Base-by-base conservation (phyloP, 495 filamentous ascomycete genomes). In the Cercophora samala region DNA sequence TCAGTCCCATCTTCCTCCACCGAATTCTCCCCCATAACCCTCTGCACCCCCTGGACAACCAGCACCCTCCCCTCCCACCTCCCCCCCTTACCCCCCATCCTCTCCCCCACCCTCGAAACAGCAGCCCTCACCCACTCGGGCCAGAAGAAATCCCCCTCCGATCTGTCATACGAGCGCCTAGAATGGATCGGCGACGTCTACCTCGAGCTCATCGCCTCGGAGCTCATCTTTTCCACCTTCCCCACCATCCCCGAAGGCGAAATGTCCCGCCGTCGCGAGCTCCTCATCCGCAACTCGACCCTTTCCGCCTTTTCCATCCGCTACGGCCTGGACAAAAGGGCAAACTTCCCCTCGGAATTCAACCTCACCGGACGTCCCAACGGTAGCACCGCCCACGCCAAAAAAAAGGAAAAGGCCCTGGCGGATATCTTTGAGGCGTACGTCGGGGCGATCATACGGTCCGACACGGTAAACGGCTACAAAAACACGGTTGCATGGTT, bases 341-440 rank as follows among this genome's bases (percentile, higher is more conserved):
- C 87, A 25, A 79, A 78, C 23, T 80, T 89, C 18, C 85, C 85
- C n/a, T 63, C 69, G 53, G 76, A 81, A 65, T 81, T 82, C 52
- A 70, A 70, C 2, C 74, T 76, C 2, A 68, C 68, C 18, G 76
- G 76, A 8, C 71, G 77, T 29, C 55, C 65, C 6, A 76, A 73
- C 15, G 77, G 76, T 6, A 74, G 71, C 1, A 69, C 68, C 21
- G 78, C 74, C 11, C 76, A 72, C 32, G 82, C 86, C 58, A 83
- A 83, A 66, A 82, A 83, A 68, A 83, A 80, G 29, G 78, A 70
- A 25, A 97, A 97, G 74, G 86, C 89, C 19, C 78, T 88, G 59
- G 93, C 87, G 9, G 93, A 97, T 75, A 84, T 97, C 9, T 93
- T 97, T 72, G 93, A 97, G 76, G 89, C 93, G 1, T 96, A 94